Evolutionary conservation across 345 rosid species (phyloP).

Genomic region (Litchi chinensis): DNA sequence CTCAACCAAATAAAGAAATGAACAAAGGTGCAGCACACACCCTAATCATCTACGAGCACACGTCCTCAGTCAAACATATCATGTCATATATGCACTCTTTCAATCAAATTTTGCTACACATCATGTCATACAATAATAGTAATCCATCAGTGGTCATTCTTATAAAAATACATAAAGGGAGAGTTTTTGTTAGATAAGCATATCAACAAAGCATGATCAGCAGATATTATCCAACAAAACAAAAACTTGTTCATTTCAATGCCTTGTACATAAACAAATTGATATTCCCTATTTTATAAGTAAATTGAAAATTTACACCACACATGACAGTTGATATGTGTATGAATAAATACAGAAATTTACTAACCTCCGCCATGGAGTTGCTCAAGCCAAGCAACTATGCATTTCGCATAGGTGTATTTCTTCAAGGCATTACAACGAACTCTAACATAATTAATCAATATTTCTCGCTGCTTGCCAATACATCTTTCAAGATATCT

Average conservation of each 20-base stretch:
- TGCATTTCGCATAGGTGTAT: slow-evolving; percentile 96
- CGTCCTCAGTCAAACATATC: no score
- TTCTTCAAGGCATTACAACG: slow-evolving; percentile 86
- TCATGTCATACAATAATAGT: no score
- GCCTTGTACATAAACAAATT: no score
- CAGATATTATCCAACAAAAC: no score
- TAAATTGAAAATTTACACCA: neutral
- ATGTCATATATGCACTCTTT: no score
- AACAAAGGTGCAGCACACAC: neutral
- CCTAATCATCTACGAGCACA: neutral
- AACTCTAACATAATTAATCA: slow-evolving; percentile 60
- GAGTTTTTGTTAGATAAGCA: neutral
- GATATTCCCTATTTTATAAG: no score
- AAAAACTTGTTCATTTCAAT: no score
- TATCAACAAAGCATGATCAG: neutral
- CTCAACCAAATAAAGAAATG: neutral
- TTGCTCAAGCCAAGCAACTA: slow-evolving; percentile 90
- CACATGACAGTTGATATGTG: neutral
- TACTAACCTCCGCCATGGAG: slow-evolving; percentile 79
- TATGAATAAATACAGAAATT: neutral
- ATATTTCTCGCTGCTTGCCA: slow-evolving; percentile 64
- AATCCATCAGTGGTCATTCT: no score
- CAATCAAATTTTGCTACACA: neutral
- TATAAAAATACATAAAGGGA: neutral
- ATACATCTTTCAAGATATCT: slow-evolving; percentile 76